phyloP scores from a whole-genome alignment of 1,284 basidiomycete genomes.

The Erythrobasidium hasegawianum region DNA sequence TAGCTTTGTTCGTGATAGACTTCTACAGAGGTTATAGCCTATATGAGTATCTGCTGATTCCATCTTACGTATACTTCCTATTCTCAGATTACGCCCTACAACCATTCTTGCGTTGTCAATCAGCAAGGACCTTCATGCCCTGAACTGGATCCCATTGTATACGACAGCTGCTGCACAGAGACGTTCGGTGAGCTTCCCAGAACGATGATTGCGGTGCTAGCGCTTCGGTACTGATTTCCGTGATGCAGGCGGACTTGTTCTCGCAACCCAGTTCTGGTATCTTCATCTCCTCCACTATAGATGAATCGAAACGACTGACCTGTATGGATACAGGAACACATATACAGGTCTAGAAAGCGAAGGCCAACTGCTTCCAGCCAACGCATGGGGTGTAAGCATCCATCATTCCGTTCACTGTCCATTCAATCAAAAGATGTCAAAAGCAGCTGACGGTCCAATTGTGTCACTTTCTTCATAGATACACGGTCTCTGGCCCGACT shows the following conservation, averaged over 20 bases:
- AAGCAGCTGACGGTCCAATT: too few species aligned
- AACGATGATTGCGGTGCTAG: too few species aligned
- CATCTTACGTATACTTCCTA: too few species aligned
- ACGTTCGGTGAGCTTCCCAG: slow-evolving; percentile 27
- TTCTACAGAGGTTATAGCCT: too few species aligned
- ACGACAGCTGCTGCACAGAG: slow-evolving; percentile 27
- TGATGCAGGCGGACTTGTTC: slow-evolving; percentile 25
- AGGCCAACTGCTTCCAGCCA: slow-evolving; percentile 18
- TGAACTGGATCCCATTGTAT: slow-evolving; percentile 15
- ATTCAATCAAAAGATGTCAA: too few species aligned
- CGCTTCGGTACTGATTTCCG: not conserved
- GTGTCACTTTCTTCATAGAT: not conserved
- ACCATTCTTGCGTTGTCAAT: slow-evolving; percentile 22
- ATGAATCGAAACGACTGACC: not conserved
- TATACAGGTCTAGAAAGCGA: slow-evolving; percentile 15
- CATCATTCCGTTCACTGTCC: too few species aligned
- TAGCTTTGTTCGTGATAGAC: slow-evolving; percentile 3
- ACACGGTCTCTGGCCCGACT: slow-evolving; percentile 30
- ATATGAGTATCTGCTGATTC: too few species aligned
- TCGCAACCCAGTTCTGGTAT: slow-evolving; percentile 30
- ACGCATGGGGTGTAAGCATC: slow-evolving; percentile 12
- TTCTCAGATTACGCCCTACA: slow-evolving; percentile 8
- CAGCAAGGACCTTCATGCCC: slow-evolving; percentile 12
- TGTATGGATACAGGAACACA: not conserved
- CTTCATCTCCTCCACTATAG: not conserved